Conservation (phyloP, 2,329 filamentous ascomycete species). For the Iodosphaeria phyllophila region DNA sequence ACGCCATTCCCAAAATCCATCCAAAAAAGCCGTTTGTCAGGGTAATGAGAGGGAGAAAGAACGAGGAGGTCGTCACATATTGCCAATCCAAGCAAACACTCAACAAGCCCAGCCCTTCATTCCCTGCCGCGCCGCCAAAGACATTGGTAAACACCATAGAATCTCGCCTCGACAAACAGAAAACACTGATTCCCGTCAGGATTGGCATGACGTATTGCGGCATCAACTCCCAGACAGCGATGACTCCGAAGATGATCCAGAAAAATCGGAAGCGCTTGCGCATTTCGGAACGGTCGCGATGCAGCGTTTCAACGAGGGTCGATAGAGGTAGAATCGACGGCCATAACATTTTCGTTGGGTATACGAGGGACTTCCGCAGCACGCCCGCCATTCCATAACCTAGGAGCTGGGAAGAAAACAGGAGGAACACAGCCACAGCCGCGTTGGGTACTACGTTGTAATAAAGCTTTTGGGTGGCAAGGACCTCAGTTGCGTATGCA, state of each 20-base stretch:
- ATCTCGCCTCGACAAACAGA: constrained; percentile 24
- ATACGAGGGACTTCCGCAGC: constrained; percentile 23
- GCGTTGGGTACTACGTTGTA: constrained; percentile 20
- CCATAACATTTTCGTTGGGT: constrained; percentile 26
- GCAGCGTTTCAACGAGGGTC: constrained; percentile 12
- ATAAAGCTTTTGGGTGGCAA: constrained; percentile 26
- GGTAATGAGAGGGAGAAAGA: constrained; percentile 1
- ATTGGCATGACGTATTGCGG: constrained; percentile 26
- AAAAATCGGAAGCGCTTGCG: constrained; percentile 17
- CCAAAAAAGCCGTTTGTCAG: constrained; percentile 1
- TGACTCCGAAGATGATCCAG: constrained; percentile 20
- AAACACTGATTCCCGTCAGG: constrained; percentile 15
- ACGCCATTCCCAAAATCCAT: constrained; percentile 3
- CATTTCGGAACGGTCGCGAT: constrained; percentile 12
- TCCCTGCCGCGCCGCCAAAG: constrained; percentile 17
- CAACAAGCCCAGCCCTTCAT: constrained; percentile 25
- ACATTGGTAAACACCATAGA: constrained; percentile 24
- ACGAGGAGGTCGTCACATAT: constrained; percentile 15
- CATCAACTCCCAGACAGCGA: constrained; percentile 27
- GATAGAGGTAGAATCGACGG: constrained; percentile 15
- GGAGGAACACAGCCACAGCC: constrained; percentile 19
- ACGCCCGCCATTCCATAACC: constrained; percentile 29
- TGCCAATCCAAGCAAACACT: constrained; percentile 23
- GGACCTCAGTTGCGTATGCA: constrained; percentile 16
- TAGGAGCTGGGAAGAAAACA: constrained; percentile 27